Evolutionary conservation across 805 yeast species (phyloP).

Genomic region (Yarrowia yakushimensis): DNA sequence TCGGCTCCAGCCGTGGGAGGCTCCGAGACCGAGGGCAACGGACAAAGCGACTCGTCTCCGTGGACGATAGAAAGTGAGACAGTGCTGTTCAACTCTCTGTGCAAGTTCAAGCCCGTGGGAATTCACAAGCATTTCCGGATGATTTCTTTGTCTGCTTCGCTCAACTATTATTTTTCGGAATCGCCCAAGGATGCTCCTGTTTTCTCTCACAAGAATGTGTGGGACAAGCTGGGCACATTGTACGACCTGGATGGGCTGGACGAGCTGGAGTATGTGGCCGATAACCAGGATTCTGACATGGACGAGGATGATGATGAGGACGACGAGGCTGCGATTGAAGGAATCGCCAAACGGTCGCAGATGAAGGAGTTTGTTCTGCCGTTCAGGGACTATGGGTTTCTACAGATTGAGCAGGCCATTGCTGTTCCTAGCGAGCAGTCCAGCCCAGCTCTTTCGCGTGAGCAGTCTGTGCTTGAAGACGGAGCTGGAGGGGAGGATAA

Average conservation of each 20-base stretch:
- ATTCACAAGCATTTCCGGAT: conserved; percentile 40
- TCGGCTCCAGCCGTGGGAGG: background rate
- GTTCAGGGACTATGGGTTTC: conserved; percentile 1
- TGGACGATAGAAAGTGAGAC: conserved; percentile 67
- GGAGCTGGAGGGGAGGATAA: background rate
- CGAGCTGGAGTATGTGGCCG: conserved; percentile 41
- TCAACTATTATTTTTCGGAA: conserved; percentile 33
- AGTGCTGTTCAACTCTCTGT: conserved; percentile 55
- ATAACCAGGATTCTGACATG: conserved; percentile 4
- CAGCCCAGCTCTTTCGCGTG: background rate
- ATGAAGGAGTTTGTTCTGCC: conserved; percentile 21
- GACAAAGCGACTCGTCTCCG: background rate
- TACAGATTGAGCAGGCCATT: background rate
- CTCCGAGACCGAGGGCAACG: background rate
- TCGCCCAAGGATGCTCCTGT: conserved; percentile 34
- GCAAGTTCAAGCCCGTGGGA: conserved; percentile 70
- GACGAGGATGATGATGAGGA: conserved; percentile 16
- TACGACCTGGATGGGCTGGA: conserved; percentile 61
- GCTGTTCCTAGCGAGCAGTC: background rate
- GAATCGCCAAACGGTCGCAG: conserved; percentile 12
- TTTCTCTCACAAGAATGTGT: conserved; percentile 48
- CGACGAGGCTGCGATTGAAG: conserved; percentile 19
- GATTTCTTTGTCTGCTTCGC: conserved; percentile 34
- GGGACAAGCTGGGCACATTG: conserved; percentile 51
- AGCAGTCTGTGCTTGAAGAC: background rate